Conservation (phyloP, 2,329 filamentous ascomycete genomes). For the Fusarium circinatum region DNA sequence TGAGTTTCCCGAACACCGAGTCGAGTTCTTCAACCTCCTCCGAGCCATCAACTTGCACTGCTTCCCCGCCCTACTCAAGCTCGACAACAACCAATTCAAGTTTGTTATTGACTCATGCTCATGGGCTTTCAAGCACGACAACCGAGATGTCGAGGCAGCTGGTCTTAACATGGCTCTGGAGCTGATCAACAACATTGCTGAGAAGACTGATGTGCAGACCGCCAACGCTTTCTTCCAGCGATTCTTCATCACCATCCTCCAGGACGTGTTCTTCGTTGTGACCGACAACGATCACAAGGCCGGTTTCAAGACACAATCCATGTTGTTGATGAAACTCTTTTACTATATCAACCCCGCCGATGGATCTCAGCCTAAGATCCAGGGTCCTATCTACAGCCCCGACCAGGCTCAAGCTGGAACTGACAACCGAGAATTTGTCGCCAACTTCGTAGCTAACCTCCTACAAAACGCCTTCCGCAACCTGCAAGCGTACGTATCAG, state of each 20-base stretch:
- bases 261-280: constrained; percentile 98
- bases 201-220: constrained; percentile 85
- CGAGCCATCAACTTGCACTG: constrained; percentile 97
- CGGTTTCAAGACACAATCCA: constrained; percentile 97
- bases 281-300: constrained; percentile 99
- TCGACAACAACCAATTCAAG: constrained; percentile 97
- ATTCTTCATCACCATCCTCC: constrained; percentile 94
- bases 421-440: constrained; percentile 89
- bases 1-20: constrained; percentile 96
- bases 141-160: constrained; percentile 95
- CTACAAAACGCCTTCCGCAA: constrained; percentile 94
- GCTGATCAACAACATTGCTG: constrained; percentile 96
- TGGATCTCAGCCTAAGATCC: constrained; percentile 80
- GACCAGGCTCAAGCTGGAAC: constrained; percentile 87
- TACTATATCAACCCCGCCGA: constrained; percentile 86
- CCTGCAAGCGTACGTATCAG: constrained; percentile 78
- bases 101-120: constrained; percentile 99
- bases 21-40: constrained; percentile 99
- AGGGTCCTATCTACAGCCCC: constrained; percentile 86
- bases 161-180: constrained; percentile 98
- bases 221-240: constrained; percentile 97
- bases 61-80: constrained; percentile 91
- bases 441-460: constrained; percentile 85
- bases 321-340: constrained; percentile 94
- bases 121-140: constrained; percentile 99